Conservation (phyloP, 129 eudicot genomes). For the Helichrysum umbraculigerum region DNA sequence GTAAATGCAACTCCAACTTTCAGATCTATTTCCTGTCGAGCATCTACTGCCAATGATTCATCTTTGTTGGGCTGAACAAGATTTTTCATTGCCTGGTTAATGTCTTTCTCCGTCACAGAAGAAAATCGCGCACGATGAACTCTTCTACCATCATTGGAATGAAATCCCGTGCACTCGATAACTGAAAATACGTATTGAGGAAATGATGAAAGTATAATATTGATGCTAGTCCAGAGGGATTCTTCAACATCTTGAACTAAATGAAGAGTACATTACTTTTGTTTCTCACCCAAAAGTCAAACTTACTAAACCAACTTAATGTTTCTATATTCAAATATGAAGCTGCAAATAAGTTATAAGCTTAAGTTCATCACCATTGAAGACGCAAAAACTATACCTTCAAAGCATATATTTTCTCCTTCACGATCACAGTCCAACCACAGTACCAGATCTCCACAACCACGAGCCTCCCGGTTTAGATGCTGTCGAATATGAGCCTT, state of each 20-base stretch:
- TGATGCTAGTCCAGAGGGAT: background rate
- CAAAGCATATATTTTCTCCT: conserved; percentile 98
- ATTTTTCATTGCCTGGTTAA: conserved; percentile 69
- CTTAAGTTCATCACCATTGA: background rate
- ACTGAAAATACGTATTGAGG: conserved; percentile 48
- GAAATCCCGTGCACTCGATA: conserved; percentile 86
- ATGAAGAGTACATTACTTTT: background rate
- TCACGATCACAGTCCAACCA: conserved; percentile 99
- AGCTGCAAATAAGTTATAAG: background rate
- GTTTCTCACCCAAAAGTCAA: background rate
- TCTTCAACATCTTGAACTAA: conserved; percentile 2
- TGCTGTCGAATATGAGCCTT: conserved; percentile 95
- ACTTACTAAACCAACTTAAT: background rate
- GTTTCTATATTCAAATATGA: background rate
- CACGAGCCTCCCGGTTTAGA: conserved; percentile 89
- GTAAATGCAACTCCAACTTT: conserved; percentile 99
- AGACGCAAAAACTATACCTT: conserved; percentile 53
- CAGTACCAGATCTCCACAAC: conserved; percentile 72
- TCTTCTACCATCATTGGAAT: conserved; percentile 48
- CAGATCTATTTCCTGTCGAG: conserved; percentile 94
- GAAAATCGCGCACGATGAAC: conserved; percentile 92
- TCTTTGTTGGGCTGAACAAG: conserved; percentile 84
- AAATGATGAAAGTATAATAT: conserved; percentile 14
- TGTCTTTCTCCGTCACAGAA: conserved; percentile 90
- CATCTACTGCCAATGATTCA: conserved; percentile 96